Percentiles rank a stretch among this genome's conserved stretches.
Conservation (phyloP, 495 filamentous ascomycete genomes). For the Xylaria curta region DNA sequence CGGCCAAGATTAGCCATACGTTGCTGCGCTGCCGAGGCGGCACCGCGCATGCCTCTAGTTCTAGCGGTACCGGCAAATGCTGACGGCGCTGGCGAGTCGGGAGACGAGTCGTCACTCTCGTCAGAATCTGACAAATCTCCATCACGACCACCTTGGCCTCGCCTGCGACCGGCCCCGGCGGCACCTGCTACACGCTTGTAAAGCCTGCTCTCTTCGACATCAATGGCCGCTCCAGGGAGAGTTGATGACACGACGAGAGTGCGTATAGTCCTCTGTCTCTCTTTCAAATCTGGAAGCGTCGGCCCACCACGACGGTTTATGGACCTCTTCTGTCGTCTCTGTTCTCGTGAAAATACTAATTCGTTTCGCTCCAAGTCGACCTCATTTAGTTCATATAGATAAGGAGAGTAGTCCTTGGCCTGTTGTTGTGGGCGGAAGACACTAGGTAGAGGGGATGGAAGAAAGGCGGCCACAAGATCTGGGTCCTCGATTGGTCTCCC, state of each 20-base stretch:
- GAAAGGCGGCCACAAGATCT: conserved; percentile 82
- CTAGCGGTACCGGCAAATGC: conserved; percentile 79
- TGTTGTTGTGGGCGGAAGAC: conserved; percentile 89
- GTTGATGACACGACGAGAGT: conserved; percentile 90
- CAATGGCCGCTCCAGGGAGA: conserved; percentile 80
- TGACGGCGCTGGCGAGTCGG: conserved; percentile 83
- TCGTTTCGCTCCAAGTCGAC: conserved; percentile 89
- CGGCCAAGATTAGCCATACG: conserved; percentile 77
- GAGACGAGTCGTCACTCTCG: conserved; percentile 83
- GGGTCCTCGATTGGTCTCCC: conserved; percentile 91
- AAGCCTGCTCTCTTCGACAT: conserved; percentile 83
- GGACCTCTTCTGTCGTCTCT: conserved; percentile 91
- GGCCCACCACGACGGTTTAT: conserved; percentile 93
- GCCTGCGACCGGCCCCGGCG: conserved; percentile 62
- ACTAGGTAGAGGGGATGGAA: conserved; percentile 80
- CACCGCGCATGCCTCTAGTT: conserved; percentile 85
- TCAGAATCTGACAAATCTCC: conserved; percentile 87
- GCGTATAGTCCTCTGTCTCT: conserved; percentile 88
- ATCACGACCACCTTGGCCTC: conserved; percentile 61
- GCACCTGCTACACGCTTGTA: conserved; percentile 69
- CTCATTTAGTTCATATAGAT: conserved; percentile 92
- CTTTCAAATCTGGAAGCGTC: conserved; percentile 93
- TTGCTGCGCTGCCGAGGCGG: conserved; percentile 80
- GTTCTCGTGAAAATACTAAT: conserved; percentile 89
- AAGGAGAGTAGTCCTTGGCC: conserved; percentile 90